Conservation (phyloP, 306 rosid genomes). For the Abrus pulchellus region DNA sequence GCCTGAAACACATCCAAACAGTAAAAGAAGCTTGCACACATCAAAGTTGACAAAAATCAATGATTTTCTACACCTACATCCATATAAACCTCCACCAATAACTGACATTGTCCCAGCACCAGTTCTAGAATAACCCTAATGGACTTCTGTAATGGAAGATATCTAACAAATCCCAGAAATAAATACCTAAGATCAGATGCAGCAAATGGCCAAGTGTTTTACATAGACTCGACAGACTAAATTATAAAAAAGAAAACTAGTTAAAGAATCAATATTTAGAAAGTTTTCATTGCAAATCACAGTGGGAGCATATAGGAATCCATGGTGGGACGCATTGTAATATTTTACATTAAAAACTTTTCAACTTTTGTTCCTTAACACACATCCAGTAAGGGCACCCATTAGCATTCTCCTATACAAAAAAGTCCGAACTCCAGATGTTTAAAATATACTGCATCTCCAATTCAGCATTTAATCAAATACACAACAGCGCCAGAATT, state of each 20-base stretch:
- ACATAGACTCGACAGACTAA: constrained; percentile 9
- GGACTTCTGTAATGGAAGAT: not conserved
- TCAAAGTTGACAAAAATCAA: not conserved
- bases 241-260: not conserved
- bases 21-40: constrained; percentile 9
- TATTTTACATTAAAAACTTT: not conserved
- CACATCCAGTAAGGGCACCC: not conserved
- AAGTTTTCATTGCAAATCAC: not conserved
- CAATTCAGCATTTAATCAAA: constrained; percentile 23
- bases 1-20: constrained; percentile 20
- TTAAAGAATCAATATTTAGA: too few species aligned
- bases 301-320: not conserved
- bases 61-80: constrained; percentile 18
- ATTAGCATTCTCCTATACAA: not conserved
- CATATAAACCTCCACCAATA: not conserved
- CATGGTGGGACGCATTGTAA: not conserved
- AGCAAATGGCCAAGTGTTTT: not conserved
- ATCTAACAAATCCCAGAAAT: not conserved
- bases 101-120: not conserved
- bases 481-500: constrained; percentile 15
- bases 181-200: not conserved
- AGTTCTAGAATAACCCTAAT: constrained; percentile 16
- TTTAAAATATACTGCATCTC: not conserved
- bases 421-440: constrained; percentile 15
- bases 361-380: not conserved